These are phyloP conservation scores for Lasiosphaeriaceae sp. DNA, from an alignment of 495 filamentous ascomycete species.

Conservation along the genomic window DNA sequence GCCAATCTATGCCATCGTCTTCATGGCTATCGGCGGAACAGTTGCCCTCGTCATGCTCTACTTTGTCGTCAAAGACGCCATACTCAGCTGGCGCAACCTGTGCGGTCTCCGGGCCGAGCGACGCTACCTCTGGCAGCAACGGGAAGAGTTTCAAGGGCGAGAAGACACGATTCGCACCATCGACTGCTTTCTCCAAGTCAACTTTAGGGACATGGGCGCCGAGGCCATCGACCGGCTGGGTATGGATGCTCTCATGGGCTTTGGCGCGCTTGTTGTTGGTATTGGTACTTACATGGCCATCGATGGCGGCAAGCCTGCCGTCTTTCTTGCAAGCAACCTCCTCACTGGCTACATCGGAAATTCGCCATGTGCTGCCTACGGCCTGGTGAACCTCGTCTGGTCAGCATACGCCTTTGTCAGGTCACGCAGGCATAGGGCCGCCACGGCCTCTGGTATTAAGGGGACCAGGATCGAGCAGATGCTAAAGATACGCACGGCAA, in stretches of 20 bases:
- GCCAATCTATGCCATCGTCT: slow-evolving; percentile 38
- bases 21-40: slow-evolving; percentile 50
- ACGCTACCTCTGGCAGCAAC: slow-evolving; percentile 22
- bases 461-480: slow-evolving; percentile 16
- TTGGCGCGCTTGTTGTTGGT: slow-evolving; percentile 45
- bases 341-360: slow-evolving; percentile 50
- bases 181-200: slow-evolving; percentile 35
- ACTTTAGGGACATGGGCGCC: slow-evolving; percentile 40
- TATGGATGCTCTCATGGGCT: slow-evolving; percentile 46
- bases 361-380: slow-evolving; percentile 39
- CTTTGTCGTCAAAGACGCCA: slow-evolving; percentile 41
- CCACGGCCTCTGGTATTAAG: slow-evolving; percentile 13
- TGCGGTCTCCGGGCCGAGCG: slow-evolving; percentile 37
- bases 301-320: slow-evolving; percentile 35
- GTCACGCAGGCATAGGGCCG: slow-evolving; percentile 31
- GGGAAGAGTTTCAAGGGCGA: too few relatives aligned
- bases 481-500: slow-evolving; percentile 31
- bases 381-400: slow-evolving; percentile 43
- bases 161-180: slow-evolving; percentile 5
- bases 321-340: slow-evolving; percentile 44
- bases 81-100: slow-evolving; percentile 44
- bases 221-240: slow-evolving; percentile 46
- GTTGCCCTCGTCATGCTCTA: slow-evolving; percentile 40
- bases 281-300: slow-evolving; percentile 50
- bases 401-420: slow-evolving; percentile 36